Evolutionary conservation across 495 filamentous ascomycete genomes (phyloP).

Genomic region (Tetracladium setigerum): DNA sequence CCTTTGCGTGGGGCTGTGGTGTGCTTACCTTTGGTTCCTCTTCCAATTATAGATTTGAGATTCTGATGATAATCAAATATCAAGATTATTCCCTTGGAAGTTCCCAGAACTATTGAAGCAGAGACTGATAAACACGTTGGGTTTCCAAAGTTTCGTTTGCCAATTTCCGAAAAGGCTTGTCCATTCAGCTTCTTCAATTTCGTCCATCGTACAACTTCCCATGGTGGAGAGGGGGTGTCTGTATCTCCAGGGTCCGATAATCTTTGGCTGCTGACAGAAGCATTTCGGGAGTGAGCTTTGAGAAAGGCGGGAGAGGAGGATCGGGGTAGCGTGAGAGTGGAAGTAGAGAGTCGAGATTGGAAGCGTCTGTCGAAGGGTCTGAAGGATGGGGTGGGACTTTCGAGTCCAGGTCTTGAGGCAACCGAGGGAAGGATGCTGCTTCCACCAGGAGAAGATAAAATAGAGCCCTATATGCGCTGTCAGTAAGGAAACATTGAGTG

Average conservation of each 20-base stretch:
- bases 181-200: conserved; percentile 83
- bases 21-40: conserved; percentile 78
- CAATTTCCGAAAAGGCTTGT: conserved; percentile 89
- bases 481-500: conserved; percentile 5
- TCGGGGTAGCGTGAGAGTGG: conserved; percentile 54
- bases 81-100: conserved; percentile 86
- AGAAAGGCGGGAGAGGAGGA: conserved; percentile 75
- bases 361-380: conserved; percentile 92
- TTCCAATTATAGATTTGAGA: conserved; percentile 85
- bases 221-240: conserved; percentile 67
- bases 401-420: conserved; percentile 37
- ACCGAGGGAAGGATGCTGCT: conserved; percentile 49
- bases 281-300: conserved; percentile 65
- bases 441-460: conserved; percentile 61
- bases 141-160: conserved; percentile 84
- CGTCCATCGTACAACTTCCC: conserved; percentile 96
- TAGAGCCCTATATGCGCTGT: conserved; percentile 56
- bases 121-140: conserved; percentile 89
- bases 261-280: conserved; percentile 52
- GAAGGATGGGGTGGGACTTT: conserved; percentile 68
- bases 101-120: conserved; percentile 84
- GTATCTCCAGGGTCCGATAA: conserved; percentile 47
- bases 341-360: conserved; percentile 66
- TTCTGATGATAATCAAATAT: conserved; percentile 97
- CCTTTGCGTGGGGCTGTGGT: not conserved